Conservation (phyloP, 805 yeast species). For the Priceomyces melissophilus region DNA sequence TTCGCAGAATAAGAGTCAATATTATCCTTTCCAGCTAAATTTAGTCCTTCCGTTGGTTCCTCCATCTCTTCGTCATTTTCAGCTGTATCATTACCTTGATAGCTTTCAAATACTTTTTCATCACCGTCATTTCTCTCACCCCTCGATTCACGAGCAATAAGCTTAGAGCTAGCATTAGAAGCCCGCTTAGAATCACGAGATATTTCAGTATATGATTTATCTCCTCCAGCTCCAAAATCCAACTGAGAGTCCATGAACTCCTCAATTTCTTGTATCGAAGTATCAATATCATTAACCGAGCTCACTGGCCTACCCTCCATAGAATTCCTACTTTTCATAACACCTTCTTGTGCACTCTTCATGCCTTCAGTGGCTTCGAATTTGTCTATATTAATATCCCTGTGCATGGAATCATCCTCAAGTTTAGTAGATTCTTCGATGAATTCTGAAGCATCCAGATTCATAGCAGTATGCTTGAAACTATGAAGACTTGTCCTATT, state of each 20-base stretch:
- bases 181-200: background rate
- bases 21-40: background rate
- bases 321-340: too few species aligned
- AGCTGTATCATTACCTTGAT: background rate
- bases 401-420: conserved; percentile 1
- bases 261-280: conserved; percentile 40
- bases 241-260: conserved; percentile 36
- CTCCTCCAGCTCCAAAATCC: conserved; percentile 10
- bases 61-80: too few species aligned
- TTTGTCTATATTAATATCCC: background rate
- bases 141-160: background rate
- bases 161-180: background rate
- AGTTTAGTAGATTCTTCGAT: conserved; percentile 15
- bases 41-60: too few species aligned
- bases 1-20: conserved; percentile 18
- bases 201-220: background rate
- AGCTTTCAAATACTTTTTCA: conserved; percentile 25
- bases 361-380: too few species aligned
- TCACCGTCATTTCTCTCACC: conserved; percentile 32
- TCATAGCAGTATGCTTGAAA: background rate
- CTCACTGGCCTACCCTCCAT: too few species aligned
- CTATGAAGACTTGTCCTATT: background rate
- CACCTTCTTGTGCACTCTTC: too few species aligned
- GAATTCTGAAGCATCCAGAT: conserved; percentile 6
- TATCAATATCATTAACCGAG: conserved; percentile 14